Base-by-base conservation (phyloP, 2,329 filamentous ascomycete genomes). In the Leptographium flavum region DNA sequence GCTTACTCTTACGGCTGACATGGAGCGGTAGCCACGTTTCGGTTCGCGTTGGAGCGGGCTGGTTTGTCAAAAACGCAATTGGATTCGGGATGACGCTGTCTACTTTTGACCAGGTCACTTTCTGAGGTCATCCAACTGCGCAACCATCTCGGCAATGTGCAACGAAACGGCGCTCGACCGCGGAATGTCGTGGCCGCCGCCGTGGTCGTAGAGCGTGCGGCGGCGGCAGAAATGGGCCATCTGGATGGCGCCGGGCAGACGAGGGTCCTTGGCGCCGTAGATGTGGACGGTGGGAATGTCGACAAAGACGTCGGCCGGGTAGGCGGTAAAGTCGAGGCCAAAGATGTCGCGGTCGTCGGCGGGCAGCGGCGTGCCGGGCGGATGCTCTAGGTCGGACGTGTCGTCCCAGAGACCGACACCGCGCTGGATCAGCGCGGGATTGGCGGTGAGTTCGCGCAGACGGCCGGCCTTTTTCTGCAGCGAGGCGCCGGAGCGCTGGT, bases 161-260 rank as follows among this genome's bases (percentile, higher is more conserved):
- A 51, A 23, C 2, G 58, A 61, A 31, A 61, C 59, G 8, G 53
- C 54, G 0, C 54, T 60, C 38, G 57, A 56, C 47, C 61, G 50
- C n/a, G 61, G 61, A 19, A 64, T 61, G 30, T 64, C 62, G 47
- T 64, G 62, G 1, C 62, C 62, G 5, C 62, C 61, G 3, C 57
- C 54, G 37, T 63, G 61, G 42, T 64, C 61, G 48, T 58, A 64
- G 50, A 57, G 52, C 21, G 48, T 54, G 17, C 56, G 49, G 14
- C 57, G 48, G 14, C 57, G 51, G 42, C 60, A 63, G 32, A 63
- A 57, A 28, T 58, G 51, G 8, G 61, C 60, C 42, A 64, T 51
- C 55, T 64, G 61, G 19, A 63, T 47, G 38, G 56, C 57, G 3
- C 57, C 50, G 10, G 62, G 60, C 54, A 57, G 61, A 39, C 59